A percentile compares a stretch with the other conserved stretches of the same genome.
Evolutionary conservation across 2,329 filamentous ascomycete species (phyloP).

Genomic region (Macroventuria anomochaeta): DNA sequence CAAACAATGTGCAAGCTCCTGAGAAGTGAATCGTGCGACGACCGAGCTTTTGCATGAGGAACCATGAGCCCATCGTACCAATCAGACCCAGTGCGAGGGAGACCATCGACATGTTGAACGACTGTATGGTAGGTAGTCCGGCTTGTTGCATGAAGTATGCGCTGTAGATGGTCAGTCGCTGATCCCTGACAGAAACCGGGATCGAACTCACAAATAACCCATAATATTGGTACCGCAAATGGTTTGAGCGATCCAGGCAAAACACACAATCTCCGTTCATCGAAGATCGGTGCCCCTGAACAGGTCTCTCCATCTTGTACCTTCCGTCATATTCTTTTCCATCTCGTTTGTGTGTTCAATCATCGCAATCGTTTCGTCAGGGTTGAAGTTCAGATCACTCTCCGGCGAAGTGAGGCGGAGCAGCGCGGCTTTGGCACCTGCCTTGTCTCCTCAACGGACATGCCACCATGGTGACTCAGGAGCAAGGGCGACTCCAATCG

Average conservation of each 20-base stretch:
- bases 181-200: no score
- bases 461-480: conserved; percentile 77
- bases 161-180: conserved; percentile 22
- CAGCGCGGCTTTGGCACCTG: conserved; percentile 69
- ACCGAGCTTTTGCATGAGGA: conserved; percentile 78
- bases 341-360: conserved; percentile 86
- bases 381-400: conserved; percentile 61
- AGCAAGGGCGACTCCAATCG: conserved; percentile 69
- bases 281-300: conserved; percentile 79
- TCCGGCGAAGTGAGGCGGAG: conserved; percentile 68
- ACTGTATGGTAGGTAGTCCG: conserved; percentile 50
- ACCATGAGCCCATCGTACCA: conserved; percentile 80
- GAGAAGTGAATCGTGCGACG: conserved; percentile 77
- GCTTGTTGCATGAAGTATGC: conserved; percentile 57
- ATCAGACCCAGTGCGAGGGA: conserved; percentile 70
- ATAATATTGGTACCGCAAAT: conserved; percentile 53
- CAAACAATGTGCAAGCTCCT: conserved; percentile 64
- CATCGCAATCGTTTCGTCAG: conserved; percentile 73
- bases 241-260: conserved; percentile 54
- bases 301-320: conserved; percentile 78
- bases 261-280: conserved; percentile 72
- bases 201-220: conserved; percentile 48
- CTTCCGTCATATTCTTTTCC: conserved; percentile 71
- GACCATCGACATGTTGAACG: conserved; percentile 58
- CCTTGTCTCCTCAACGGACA: conserved; percentile 66